Evolutionary conservation across 176 grass and related monocot species (phyloP).

Genomic region (Carex scoparia): DNA sequence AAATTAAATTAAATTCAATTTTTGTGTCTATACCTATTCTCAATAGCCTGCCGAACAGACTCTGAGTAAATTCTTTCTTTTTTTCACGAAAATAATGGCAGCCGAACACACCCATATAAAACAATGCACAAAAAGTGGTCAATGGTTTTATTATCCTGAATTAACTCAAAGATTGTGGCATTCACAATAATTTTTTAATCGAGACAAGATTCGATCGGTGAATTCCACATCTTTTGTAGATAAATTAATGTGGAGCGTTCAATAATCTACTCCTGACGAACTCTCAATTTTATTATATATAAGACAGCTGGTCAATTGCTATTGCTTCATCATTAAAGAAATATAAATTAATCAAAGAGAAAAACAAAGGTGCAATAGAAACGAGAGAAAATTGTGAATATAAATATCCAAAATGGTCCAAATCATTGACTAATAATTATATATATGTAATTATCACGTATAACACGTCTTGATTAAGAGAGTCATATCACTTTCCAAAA

Average conservation of each 20-base stretch:
- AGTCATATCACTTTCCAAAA: not conserved
- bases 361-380: not conserved
- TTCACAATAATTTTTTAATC: not conserved
- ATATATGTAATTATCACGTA: not conserved
- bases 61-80: too few species aligned
- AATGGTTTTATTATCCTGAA: too few species aligned
- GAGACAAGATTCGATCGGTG: not conserved
- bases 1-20: too few species aligned
- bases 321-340: not conserved
- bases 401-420: not conserved
- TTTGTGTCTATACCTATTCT: too few species aligned
- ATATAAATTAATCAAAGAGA: not conserved
- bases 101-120: too few species aligned
- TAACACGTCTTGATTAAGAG: not conserved
- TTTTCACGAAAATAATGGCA: too few species aligned
- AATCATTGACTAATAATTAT: not conserved
- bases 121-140: too few species aligned
- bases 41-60: too few species aligned
- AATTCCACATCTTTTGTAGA: not conserved
- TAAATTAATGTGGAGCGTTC: not conserved
- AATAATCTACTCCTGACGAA: not conserved
- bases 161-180: not conserved
- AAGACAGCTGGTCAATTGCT: not conserved
- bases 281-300: not conserved
- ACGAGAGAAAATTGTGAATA: not conserved